These are phyloP conservation scores for Aureobasidium pullulans DNA, from an alignment of 2,329 filamentous ascomycete species.

Conservation along the genomic window DNA sequence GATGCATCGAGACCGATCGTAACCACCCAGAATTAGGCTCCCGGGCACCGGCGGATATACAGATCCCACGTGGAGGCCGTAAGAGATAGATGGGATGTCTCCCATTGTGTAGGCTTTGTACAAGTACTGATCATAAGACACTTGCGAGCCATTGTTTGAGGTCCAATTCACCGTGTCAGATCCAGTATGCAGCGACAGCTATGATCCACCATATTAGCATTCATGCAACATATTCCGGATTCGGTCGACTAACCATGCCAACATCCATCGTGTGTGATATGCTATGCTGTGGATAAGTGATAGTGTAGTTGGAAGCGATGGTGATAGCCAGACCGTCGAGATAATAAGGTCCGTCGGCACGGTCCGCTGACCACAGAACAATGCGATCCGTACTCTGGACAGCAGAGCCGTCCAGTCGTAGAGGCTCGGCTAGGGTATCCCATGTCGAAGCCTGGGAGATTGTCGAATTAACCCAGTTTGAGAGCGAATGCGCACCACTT, in stretches of 20 bases:
- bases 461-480: neutral
- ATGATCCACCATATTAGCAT: neutral
- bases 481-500: neutral
- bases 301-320: neutral
- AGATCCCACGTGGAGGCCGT: constrained; percentile 1
- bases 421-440: neutral
- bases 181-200: neutral
- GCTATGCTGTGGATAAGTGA: neutral
- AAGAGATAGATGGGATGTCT: neutral
- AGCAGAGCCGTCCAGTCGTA: neutral
- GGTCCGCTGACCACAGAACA: neutral
- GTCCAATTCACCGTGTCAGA: neutral
- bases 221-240: neutral
- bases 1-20: constrained; percentile 1
- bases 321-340: neutral
- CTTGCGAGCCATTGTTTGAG: neutral
- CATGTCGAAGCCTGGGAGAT: neutral
- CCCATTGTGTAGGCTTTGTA: neutral
- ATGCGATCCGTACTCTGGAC: neutral
- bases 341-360: neutral
- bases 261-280: neutral
- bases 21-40: neutral
- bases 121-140: neutral
- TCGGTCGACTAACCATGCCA: neutral
- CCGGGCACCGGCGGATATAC: neutral